phyloP scores from a whole-genome alignment of 139 green algal species.

The Ettlia oleoabundans region DNA sequence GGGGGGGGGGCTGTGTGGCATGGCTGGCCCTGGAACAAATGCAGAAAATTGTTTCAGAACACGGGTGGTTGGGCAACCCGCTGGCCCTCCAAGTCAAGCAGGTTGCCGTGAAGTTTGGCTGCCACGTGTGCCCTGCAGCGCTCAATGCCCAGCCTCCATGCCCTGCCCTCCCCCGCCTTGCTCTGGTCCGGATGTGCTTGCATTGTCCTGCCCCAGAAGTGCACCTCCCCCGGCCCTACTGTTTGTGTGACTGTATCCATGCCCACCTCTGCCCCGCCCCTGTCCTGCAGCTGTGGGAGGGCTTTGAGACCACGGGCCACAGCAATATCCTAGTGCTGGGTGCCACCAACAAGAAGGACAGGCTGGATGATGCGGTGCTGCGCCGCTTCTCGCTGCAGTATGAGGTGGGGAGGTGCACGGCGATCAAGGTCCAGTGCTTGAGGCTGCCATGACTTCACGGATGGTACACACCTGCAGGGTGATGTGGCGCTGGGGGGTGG shows the following conservation, averaged over 20 bases:
- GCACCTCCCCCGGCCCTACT: neutral
- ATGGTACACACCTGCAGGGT: too few species aligned
- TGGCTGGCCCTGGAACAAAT: too few species aligned
- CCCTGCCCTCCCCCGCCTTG: neutral
- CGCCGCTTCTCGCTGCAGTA: constrained; percentile 78
- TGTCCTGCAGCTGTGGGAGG: constrained; percentile 84
- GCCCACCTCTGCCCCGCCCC: too few species aligned
- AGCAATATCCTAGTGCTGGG: constrained; percentile 85
- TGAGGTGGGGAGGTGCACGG: constrained; percentile 50
- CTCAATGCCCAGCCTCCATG: neutral
- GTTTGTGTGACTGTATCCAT: too few species aligned
- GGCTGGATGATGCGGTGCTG: constrained; percentile 80
- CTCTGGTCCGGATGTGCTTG: too few species aligned
- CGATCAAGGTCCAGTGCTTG: neutral
- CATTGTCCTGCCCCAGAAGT: neutral
- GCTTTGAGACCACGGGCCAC: constrained; percentile 74
- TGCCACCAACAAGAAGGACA: constrained; percentile 85
- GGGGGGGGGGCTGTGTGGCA: too few species aligned
- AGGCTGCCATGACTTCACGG: neutral
- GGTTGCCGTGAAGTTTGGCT: too few species aligned
- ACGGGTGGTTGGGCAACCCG: too few species aligned
- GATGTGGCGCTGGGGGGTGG: too few species aligned
- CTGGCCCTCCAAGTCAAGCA: too few species aligned
- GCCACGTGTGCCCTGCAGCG: neutral
- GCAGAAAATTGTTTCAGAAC: too few species aligned